Conservation (phyloP, 805 yeast species). For the Ogataea minuta region DNA sequence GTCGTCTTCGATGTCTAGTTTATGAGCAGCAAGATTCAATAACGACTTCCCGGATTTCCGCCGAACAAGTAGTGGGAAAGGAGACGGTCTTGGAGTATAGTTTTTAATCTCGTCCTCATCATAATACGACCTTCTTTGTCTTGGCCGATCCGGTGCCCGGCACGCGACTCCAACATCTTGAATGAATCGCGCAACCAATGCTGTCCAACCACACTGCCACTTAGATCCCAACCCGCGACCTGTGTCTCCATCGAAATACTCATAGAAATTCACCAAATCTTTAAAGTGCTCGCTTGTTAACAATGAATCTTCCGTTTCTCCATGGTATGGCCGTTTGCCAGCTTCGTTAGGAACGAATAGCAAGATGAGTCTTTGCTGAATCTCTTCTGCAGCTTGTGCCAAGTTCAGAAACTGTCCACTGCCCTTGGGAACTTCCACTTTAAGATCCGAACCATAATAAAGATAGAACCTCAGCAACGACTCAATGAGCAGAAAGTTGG, state of each 20-base stretch:
- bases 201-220: conserved; percentile 97
- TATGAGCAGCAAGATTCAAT: conserved; percentile 62
- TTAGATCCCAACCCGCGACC: conserved; percentile 93
- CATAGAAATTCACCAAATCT: conserved; percentile 77
- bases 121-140: conserved; percentile 28
- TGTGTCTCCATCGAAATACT: conserved; percentile 90
- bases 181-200: conserved; percentile 86
- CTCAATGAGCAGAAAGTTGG: conserved; percentile 81
- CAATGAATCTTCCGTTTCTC: conserved; percentile 47
- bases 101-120: conserved; percentile 38
- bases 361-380: conserved; percentile 81
- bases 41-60: conserved; percentile 75
- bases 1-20: conserved; percentile 65
- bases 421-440: conserved; percentile 85
- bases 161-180: conserved; percentile 82
- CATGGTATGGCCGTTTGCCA: conserved; percentile 71
- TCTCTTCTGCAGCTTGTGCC: conserved; percentile 87
- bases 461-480: conserved; percentile 82
- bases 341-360: conserved; percentile 67
- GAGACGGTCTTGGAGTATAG: conserved; percentile 44
- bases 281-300: conserved; percentile 67
- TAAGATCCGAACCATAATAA: conserved; percentile 82
- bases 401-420: conserved; percentile 73
- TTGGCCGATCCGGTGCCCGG: conserved; percentile 43
- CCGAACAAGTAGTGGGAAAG: conserved; percentile 42